Conservation (phyloP, 345 rosid species). For the Hirschfeldia incana region DNA sequence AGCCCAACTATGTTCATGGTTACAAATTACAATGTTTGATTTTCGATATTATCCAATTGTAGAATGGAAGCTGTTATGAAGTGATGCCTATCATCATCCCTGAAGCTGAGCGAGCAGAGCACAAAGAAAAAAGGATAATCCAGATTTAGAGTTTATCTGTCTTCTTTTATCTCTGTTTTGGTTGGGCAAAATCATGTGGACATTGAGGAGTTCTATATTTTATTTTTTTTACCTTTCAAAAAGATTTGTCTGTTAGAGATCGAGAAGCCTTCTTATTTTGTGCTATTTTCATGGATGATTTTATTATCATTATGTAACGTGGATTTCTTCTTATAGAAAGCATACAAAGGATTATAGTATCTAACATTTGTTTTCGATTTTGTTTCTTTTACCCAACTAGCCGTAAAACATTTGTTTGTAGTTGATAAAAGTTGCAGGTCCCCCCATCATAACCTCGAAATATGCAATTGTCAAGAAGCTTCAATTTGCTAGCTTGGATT, state of each 20-base stretch:
- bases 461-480: background rate
- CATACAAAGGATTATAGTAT: background rate
- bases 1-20: background rate
- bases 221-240: background rate
- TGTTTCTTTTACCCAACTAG: background rate
- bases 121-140: background rate
- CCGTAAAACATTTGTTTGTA: background rate
- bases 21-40: background rate
- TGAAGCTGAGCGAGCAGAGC: conserved; percentile 13
- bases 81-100: background rate
- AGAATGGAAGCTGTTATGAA: conserved; percentile 36
- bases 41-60: background rate
- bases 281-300: conserved; percentile 11
- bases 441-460: background rate
- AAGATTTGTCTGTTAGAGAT: conserved; percentile 10
- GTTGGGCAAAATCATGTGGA: conserved; percentile 10
- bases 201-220: conserved; percentile 4
- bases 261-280: background rate
- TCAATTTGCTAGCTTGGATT: background rate
- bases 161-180: conserved; percentile 5
- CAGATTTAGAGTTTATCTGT: conserved; percentile 10
- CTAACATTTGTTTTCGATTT: background rate
- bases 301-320: conserved; percentile 5
- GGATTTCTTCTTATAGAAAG: background rate
- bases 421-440: background rate